Percentiles rank a stretch among this genome's conserved stretches.
Conservation (phyloP, 805 yeast genomes). For the Metschnikowia shivogae region DNA sequence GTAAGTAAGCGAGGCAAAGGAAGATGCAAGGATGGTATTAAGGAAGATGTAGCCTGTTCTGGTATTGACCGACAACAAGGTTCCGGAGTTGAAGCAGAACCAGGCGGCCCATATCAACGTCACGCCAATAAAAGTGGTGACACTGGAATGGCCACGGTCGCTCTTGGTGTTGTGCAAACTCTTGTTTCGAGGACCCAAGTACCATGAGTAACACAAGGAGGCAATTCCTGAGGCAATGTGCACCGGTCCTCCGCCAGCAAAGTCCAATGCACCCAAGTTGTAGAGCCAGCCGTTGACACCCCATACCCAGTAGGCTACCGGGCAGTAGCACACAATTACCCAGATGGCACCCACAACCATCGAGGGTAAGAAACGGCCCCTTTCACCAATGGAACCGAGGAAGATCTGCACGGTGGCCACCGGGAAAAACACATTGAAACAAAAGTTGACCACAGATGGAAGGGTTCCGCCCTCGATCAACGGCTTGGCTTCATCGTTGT, state of each 20-base stretch:
- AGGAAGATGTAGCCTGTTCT: constrained; percentile 46
- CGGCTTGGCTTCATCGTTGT: constrained; percentile 37
- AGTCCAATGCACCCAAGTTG: constrained; percentile 42
- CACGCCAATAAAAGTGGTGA: constrained; percentile 41
- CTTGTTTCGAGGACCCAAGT: constrained; percentile 38
- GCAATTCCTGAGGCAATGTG: constrained; percentile 44
- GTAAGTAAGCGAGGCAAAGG: constrained; percentile 44
- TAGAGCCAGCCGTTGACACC: constrained; percentile 42
- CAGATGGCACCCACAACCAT: constrained; percentile 38
- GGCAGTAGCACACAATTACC: constrained; percentile 43
- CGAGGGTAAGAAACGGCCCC: constrained; percentile 41
- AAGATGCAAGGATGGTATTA: constrained; percentile 50
- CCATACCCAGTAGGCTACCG: constrained; percentile 47
- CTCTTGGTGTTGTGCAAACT: constrained; percentile 21
- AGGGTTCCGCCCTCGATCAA: constrained; percentile 43
- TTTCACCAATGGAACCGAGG: constrained; percentile 40
- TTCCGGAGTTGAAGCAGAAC: constrained; percentile 48
- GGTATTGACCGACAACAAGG: constrained; percentile 34
- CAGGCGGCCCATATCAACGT: constrained; percentile 47
- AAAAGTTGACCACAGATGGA: constrained; percentile 44
- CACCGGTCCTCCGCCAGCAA: constrained; percentile 50
- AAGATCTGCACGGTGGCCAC: constrained; percentile 48
- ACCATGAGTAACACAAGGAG: constrained; percentile 40
- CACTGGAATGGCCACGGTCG: constrained; percentile 32
- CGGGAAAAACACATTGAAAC: constrained; percentile 44